Conservation (phyloP, 1,139 yeast genomes). For the Protomyces lactucae-debilis region DNA sequence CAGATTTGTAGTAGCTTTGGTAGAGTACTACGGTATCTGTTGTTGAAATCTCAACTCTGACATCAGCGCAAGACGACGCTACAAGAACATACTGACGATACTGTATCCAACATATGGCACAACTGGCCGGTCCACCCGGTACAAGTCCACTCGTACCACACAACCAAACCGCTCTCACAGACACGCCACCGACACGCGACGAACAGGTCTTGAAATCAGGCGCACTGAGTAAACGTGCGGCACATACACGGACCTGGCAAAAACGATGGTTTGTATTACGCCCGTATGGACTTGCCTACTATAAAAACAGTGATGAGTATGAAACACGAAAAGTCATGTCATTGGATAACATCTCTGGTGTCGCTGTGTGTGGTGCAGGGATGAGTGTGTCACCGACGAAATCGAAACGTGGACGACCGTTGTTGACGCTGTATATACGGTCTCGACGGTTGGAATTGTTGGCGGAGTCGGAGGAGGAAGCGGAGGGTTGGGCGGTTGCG, state of each 20-base stretch:
- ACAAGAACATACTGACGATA: neutral
- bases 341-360: conserved; percentile 41
- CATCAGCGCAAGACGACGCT: neutral
- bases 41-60: neutral
- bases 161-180: no score
- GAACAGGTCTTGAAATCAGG: conserved; percentile 15
- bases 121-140: neutral
- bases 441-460: conserved; percentile 46
- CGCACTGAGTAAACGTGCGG: conserved; percentile 12
- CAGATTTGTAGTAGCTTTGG: neutral
- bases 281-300: conserved; percentile 52
- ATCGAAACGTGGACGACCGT: conserved; percentile 34
- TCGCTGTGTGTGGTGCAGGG: conserved; percentile 35
- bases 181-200: neutral
- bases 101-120: no score
- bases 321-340: conserved; percentile 51
- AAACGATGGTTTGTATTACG: conserved; percentile 58
- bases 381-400: neutral
- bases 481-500: conserved; percentile 45
- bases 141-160: neutral
- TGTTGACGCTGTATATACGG: conserved; percentile 45
- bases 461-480: conserved; percentile 42
- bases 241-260: conserved; percentile 42
- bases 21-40: neutral
- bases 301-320: conserved; percentile 55